Percentiles rank a stretch among this genome's conserved stretches.
phyloP scores from a whole-genome alignment of 2,329 filamentous ascomycete species.

The Beauveria rudraprayagi region DNA sequence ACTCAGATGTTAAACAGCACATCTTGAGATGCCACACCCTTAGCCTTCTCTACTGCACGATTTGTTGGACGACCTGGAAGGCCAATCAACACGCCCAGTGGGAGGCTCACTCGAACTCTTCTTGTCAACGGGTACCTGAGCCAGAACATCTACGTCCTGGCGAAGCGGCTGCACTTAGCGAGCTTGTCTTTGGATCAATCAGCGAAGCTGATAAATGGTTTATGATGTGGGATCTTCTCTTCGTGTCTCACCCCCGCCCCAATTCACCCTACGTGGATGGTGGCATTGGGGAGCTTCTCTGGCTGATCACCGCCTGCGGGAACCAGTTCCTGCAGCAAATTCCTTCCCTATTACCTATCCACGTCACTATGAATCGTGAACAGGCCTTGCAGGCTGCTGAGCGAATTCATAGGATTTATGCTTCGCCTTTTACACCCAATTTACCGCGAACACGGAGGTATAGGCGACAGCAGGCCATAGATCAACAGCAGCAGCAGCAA shows the following conservation, averaged over 20 bases:
- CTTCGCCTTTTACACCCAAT: background rate
- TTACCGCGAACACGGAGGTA: background rate
- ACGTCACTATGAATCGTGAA: background rate
- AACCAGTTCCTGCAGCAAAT: background rate
- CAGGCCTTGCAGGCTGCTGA: background rate
- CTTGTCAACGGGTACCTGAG: background rate
- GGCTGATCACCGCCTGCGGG: background rate
- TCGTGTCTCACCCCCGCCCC: background rate
- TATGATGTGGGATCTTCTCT: conserved; percentile 5
- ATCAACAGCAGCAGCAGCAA: background rate
- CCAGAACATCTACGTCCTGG: background rate
- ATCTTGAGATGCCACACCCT: background rate
- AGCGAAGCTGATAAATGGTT: background rate
- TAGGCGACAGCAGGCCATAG: background rate
- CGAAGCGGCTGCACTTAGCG: background rate
- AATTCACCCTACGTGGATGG: background rate
- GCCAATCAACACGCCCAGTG: background rate
- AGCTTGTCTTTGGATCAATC: background rate
- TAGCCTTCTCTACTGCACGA: background rate
- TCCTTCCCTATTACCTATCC: background rate
- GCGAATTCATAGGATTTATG: background rate
- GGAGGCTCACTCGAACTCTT: background rate
- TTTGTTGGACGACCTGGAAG: conserved; percentile 2
- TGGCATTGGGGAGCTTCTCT: background rate
- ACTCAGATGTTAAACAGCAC: conserved; percentile 4